Evolutionary conservation across 345 rosid genomes (phyloP).

Genomic region (Citrus sp.): DNA sequence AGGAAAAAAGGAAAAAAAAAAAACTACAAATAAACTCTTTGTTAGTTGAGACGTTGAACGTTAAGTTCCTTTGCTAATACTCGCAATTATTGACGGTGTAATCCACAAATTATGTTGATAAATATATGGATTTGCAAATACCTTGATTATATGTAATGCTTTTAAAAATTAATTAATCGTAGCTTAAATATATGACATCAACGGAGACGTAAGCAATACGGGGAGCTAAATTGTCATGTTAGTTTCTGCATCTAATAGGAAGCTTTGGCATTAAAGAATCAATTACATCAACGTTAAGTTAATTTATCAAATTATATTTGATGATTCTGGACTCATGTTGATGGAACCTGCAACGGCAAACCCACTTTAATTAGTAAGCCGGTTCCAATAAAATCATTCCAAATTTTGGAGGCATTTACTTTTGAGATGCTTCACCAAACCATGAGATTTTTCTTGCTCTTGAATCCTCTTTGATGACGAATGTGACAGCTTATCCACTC

Average conservation of each 20-base stretch:
- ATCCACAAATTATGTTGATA: neutral
- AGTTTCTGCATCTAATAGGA: neutral
- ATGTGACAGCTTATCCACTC: slow-evolving; percentile 27
- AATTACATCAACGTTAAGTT: neutral
- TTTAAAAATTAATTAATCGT: neutral
- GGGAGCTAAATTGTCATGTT: neutral
- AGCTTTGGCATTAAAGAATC: neutral
- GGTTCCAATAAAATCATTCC: neutral
- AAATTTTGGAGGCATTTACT: slow-evolving; percentile 1
- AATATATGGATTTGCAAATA: neutral
- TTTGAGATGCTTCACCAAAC: slow-evolving; percentile 20
- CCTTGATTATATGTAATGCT: neutral
- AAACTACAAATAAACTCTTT: neutral
- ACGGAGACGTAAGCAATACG: neutral
- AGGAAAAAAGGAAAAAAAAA: too few species aligned
- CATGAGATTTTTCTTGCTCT: neutral
- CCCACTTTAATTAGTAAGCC: neutral
- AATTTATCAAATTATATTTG: neutral
- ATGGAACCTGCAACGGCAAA: neutral
- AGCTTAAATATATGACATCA: neutral
- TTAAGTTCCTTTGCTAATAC: slow-evolving; percentile 8
- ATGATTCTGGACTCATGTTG: neutral
- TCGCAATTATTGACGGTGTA: neutral
- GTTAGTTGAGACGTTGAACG: slow-evolving; percentile 15
- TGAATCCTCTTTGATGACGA: slow-evolving; percentile 17